A percentile compares a stretch with the other conserved stretches of the same genome.
Evolutionary conservation across 352 stramenopile species (phyloP).

Genomic region (Phytophthora quininea): DNA sequence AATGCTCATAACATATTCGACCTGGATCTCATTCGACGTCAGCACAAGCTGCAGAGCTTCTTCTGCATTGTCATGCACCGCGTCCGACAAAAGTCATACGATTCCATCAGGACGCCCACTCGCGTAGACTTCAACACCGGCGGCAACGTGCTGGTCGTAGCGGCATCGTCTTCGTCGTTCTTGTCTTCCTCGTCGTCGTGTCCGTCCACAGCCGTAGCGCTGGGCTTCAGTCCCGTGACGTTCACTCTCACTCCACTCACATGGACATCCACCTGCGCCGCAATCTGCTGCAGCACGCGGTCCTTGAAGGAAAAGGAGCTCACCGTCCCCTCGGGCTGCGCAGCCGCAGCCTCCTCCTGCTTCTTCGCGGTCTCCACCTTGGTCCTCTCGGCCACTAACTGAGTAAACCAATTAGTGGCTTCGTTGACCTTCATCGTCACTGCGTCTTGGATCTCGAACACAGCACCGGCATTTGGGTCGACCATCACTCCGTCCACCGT

Average conservation of each 20-base stretch:
- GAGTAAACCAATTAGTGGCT: conserved; percentile 40
- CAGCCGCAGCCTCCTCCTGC: conserved; percentile 25
- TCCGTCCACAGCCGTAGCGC: conserved; percentile 31
- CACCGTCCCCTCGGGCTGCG: conserved; percentile 6
- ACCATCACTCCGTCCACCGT: conserved; percentile 46
- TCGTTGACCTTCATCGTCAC: conserved; percentile 65
- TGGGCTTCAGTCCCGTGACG: conserved; percentile 38
- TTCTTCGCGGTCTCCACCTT: conserved; percentile 41
- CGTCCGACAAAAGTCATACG: conserved; percentile 49
- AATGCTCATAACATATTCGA: conserved; percentile 54
- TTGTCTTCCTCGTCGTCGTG: conserved; percentile 35
- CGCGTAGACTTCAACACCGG: conserved; percentile 40
- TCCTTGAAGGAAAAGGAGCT: conserved; percentile 66
- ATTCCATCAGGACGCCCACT: conserved; percentile 37
- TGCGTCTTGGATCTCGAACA: conserved; percentile 55
- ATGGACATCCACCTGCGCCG: conserved; percentile 66
- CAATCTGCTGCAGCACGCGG: conserved; percentile 61
- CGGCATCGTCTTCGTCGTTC: conserved; percentile 27
- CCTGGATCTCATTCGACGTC: conserved; percentile 53
- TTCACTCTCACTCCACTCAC: conserved; percentile 48
- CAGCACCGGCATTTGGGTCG: conserved; percentile 46
- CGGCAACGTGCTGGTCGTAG: conserved; percentile 32
- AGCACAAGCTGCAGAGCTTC: conserved; percentile 57
- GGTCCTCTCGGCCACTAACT: conserved; percentile 42
- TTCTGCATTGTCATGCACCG: conserved; percentile 50